Evolutionary conservation across 805 yeast species (phyloP), one percentile per base, ranked within the genome.

Genomic region (Suhomyces prunicola): DNA sequence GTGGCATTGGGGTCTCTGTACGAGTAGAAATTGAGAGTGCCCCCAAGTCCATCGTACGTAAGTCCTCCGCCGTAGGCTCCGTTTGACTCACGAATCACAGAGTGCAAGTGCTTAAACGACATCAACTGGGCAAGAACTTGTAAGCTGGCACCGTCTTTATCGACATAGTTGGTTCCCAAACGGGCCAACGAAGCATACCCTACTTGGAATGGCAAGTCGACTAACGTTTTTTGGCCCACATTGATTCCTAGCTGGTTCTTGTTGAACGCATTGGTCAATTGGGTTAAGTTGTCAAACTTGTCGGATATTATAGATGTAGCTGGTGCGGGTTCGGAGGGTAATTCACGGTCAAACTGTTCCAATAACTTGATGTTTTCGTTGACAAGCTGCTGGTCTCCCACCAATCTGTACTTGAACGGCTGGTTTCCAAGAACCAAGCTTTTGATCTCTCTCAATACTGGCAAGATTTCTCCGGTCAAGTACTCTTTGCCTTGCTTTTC

Each of bases 61-160:
- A 96, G 88, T 4, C 99, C 99, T 5, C 97, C 98, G 6, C 99
- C 99, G 65, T 94, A 94, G 0, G 99, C 99, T 54, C 99, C 99
- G 53, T 97, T 97, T 63, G 93, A 84, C 65, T 94, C 99, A 59
- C 99, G 82, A 39, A 94, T 84, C 57, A 91, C 96, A 10, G 90
- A 82, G 68, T 94, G 99, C 47, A 94, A 73, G 59, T 88, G 83
- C 63, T 88, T 89, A 70, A 87, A 92, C 0, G 96, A 86, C 59
- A 91, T 68, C 53, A 94, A 67, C 60, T 87, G 92, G 1, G 97
- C 80, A 46, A 94, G 75, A 0, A 94, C 83, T 68, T 90, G 96
- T 44, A 94, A 77, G 1, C 90, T 77, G 0, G 98, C 96, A 36
- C 96, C 91, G 58, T 93, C 97, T 48, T 77, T 71, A 49, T 84